Conservation (phyloP, 441 rosid genomes). For the Adansonia grandidieri region DNA sequence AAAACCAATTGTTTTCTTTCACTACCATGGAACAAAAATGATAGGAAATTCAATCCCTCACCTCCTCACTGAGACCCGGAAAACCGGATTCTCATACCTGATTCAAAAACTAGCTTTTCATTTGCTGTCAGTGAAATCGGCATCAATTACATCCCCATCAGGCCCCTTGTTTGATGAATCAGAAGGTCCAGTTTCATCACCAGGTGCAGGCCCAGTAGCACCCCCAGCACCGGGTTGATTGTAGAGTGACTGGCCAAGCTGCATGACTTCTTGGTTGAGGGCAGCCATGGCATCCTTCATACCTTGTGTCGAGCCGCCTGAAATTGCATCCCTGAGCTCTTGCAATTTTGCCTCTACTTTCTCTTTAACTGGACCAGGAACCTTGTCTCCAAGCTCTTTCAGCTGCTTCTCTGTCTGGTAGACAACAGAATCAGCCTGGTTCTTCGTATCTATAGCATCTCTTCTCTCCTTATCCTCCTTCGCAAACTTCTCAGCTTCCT, state of each 20-base stretch:
- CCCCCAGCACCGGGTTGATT: slow-evolving; percentile 77
- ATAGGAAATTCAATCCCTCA: not conserved
- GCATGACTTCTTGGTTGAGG: slow-evolving; percentile 89
- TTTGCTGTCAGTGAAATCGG: slow-evolving; percentile 83
- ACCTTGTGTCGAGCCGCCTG: slow-evolving; percentile 62
- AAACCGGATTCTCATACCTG: not conserved
- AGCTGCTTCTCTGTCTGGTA: slow-evolving; percentile 93
- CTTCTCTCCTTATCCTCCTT: slow-evolving; percentile 91
- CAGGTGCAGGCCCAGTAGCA: slow-evolving; percentile 58
- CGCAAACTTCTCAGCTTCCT: slow-evolving; percentile 80
- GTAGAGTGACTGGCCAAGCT: slow-evolving; percentile 84
- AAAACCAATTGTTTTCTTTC: slow-evolving; percentile 10
- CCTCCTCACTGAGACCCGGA: not conserved
- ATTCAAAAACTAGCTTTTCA: slow-evolving; percentile 33
- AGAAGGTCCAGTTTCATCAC: slow-evolving; percentile 57
- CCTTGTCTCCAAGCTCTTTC: slow-evolving; percentile 82
- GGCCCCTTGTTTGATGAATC: slow-evolving; percentile 65
- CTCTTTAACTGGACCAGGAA: slow-evolving; percentile 74
- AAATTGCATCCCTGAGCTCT: slow-evolving; percentile 76
- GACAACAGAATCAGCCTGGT: slow-evolving; percentile 82
- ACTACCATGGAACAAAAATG: slow-evolving; percentile 22
- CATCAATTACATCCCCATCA: slow-evolving; percentile 87
- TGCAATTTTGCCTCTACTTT: slow-evolving; percentile 80
- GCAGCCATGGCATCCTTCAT: slow-evolving; percentile 85
- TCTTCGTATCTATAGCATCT: slow-evolving; percentile 90